These are phyloP conservation scores for Amanita subjunquillea DNA, from an alignment of 768 basidiomycete species.

Conservation along the genomic window DNA sequence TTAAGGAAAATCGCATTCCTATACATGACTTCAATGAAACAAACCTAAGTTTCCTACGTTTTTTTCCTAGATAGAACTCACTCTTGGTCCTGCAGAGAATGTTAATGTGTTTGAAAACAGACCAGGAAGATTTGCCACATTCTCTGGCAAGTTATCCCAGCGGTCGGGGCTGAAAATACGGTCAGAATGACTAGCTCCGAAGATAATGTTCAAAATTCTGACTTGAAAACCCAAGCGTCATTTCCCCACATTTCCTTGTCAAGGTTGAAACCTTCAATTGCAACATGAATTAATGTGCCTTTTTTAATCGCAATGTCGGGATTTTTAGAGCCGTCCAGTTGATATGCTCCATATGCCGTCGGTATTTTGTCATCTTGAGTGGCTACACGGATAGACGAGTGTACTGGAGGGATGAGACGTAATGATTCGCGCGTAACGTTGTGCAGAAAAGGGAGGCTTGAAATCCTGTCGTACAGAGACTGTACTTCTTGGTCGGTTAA, in stretches of 20 bases:
- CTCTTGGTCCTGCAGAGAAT: slow-evolving; percentile 77
- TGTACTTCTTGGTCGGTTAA: slow-evolving; percentile 58
- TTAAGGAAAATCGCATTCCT: slow-evolving; percentile 72
- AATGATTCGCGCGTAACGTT: slow-evolving; percentile 69
- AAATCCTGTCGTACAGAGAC: slow-evolving; percentile 44
- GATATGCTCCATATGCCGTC: slow-evolving; percentile 49
- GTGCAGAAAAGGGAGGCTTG: slow-evolving; percentile 60
- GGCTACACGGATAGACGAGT: slow-evolving; percentile 73
- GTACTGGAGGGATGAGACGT: slow-evolving; percentile 72
- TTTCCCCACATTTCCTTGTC: slow-evolving; percentile 73
- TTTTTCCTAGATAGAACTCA: slow-evolving; percentile 23
- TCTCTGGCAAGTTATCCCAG: slow-evolving; percentile 69
- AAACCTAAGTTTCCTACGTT: slow-evolving; percentile 4
- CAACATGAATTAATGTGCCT: slow-evolving; percentile 68
- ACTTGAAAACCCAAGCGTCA: slow-evolving; percentile 79
- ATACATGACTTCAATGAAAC: slow-evolving; percentile 55
- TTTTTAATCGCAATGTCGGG: slow-evolving; percentile 43
- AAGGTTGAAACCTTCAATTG: slow-evolving; percentile 72
- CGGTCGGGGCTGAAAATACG: slow-evolving; percentile 53
- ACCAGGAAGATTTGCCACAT: slow-evolving; percentile 58
- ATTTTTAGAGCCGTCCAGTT: slow-evolving; percentile 33
- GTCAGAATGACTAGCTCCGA: not conserved
- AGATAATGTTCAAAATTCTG: slow-evolving; percentile 12
- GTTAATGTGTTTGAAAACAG: slow-evolving; percentile 61
- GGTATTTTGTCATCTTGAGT: slow-evolving; percentile 73